Evolutionary conservation across 1,284 basidiomycete species (phyloP), one percentile per base, ranked within the genome.

Genomic region (Rugiboletus extremiorientalis): DNA sequence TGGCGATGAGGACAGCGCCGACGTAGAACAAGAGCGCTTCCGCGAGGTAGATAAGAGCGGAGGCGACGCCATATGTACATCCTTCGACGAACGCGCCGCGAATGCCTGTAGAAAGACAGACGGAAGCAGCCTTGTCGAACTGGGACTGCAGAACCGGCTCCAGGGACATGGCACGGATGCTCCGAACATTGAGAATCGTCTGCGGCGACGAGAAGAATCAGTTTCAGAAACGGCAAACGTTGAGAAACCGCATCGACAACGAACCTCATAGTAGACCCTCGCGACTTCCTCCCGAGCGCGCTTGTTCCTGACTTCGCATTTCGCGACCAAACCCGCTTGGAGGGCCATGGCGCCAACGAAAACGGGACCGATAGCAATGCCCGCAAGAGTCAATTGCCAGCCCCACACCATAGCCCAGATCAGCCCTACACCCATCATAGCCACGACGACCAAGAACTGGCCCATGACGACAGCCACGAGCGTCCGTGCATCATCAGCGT

Each of bases 311-410:
- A 84, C 71, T 76, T 98, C 94, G 64, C 85, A 88, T 52, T 82
- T 80, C 5, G 84, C 82, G 4, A 92, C 84, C 45, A 93, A 71
- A 25, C 79, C 77, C 1, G 88, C 85, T 70, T 96, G 92, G 10
- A 90, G 60, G 15, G 84, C 81, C 79, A 94, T 91, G 8, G 86
- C 79, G 20, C 83, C 72, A 12, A 86, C 85, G 65, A 98, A 96
- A 11, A 97, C 79, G 0, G 96, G 96, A 0, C 84, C 91, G 34
- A 98, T 83, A 1, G 89, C 94, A 34, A 98, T 73, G 0, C 94
- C 96, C 2, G 93, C 92, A 22, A 99, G 82, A 0, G 96, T 97
- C 58, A 99, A 79, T 74, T 97, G 88, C 96, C 96, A 99, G 0
- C 94, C 94, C 30, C 83, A 77, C 1, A 84, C 83, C 68, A 98